Evolutionary conservation across 2,329 filamentous ascomycete genomes (phyloP).

Genomic region (Phyllosticta paracitricarpa): DNA sequence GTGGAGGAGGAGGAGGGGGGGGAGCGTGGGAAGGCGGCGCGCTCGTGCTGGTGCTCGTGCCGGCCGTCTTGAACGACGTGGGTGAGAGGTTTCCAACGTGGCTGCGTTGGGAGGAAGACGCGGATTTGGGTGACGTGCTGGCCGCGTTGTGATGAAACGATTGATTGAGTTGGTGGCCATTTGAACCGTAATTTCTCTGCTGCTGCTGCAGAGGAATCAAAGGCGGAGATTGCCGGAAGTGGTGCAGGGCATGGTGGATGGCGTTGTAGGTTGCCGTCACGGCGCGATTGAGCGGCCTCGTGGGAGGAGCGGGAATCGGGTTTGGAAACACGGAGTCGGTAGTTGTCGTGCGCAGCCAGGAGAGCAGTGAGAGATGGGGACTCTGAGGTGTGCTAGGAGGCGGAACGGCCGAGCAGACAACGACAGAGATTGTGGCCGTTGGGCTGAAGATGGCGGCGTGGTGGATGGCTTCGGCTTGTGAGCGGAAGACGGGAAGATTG

Average conservation of each 20-base stretch:
- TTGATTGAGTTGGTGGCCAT: background rate
- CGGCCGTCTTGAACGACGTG: background rate
- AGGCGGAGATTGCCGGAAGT: constrained; percentile 12
- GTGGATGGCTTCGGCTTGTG: constrained; percentile 23
- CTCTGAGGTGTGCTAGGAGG: constrained; percentile 1
- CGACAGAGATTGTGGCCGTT: constrained; percentile 18
- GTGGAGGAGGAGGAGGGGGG: background rate
- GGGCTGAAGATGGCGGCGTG: constrained; percentile 16
- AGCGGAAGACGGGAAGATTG: constrained; percentile 19
- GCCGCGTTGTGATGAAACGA: background rate
- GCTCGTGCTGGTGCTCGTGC: background rate
- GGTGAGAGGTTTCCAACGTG: background rate
- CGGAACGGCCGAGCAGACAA: constrained; percentile 23
- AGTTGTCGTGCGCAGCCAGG: constrained; percentile 9
- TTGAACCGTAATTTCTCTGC: background rate
- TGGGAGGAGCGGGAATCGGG: constrained; percentile 19
- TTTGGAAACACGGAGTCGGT: background rate
- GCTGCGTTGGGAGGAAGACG: background rate
- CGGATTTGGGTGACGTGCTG: background rate
- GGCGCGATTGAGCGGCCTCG: constrained; percentile 17
- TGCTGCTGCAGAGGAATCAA: background rate
- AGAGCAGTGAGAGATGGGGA: background rate
- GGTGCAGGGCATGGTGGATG: constrained; percentile 23
- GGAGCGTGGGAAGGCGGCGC: background rate
- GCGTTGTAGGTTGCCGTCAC: constrained; percentile 19